Percentiles rank a stretch among this genome's conserved stretches.
Evolutionary conservation across 2,329 filamentous ascomycete genomes (phyloP).

Genomic region (Monilinia laxa): DNA sequence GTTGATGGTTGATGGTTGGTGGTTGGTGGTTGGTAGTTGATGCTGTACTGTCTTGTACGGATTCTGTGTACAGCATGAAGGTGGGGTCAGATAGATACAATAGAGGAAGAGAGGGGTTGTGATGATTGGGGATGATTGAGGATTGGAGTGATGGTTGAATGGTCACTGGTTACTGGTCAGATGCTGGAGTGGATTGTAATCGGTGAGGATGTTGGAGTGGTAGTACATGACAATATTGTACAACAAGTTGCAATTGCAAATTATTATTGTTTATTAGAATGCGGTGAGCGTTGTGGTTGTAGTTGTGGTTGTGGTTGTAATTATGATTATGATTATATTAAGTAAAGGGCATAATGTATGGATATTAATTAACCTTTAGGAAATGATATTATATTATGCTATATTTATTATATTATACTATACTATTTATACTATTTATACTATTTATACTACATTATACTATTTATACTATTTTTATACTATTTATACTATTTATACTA

Average conservation of each 20-base stretch:
- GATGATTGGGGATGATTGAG: background rate
- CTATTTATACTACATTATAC: too few relatives aligned
- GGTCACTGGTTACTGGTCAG: background rate
- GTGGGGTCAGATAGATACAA: background rate
- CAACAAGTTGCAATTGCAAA: background rate
- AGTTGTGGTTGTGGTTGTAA: background rate
- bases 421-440: too few relatives aligned
- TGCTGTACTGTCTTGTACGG: too few relatives aligned
- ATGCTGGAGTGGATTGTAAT: conserved; percentile 8
- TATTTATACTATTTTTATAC: too few relatives aligned
- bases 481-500: too few relatives aligned
- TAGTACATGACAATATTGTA: background rate
- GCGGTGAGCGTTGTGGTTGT: background rate
- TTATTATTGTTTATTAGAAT: background rate
- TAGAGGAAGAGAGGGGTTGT: background rate
- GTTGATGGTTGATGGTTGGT: too few relatives aligned
- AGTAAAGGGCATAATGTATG: background rate
- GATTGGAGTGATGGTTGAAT: too few relatives aligned
- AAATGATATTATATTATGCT: too few relatives aligned
- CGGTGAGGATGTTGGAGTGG: background rate
- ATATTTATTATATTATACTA: too few relatives aligned
- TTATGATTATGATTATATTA: background rate
- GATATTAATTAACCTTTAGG: too few relatives aligned
- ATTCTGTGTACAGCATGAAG: conserved; percentile 1
- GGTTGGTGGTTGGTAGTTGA: too few relatives aligned